Percentiles rank a stretch among this genome's conserved stretches.
Evolutionary conservation across 2,329 filamentous ascomycete species (phyloP).

Genomic region (Graphilbum fragrans): DNA sequence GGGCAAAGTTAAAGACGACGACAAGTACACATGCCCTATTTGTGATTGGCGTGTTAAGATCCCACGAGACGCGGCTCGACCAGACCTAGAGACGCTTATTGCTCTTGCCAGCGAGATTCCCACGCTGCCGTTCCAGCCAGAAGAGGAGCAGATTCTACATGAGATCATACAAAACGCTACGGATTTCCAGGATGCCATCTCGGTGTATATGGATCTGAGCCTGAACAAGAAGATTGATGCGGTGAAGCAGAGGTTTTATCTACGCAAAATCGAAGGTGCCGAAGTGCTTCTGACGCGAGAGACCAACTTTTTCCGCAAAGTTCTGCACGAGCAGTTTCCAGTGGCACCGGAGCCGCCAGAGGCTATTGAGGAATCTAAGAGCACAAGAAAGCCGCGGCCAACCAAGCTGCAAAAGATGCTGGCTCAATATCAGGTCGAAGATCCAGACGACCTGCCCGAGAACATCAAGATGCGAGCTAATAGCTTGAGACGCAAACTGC

Average conservation of each 20-base stretch:
- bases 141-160: slow-evolving; percentile 80
- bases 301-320: slow-evolving; percentile 96
- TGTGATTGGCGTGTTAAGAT: slow-evolving; percentile 97
- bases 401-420: slow-evolving; percentile 96
- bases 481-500: slow-evolving; percentile 58
- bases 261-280: slow-evolving; percentile 93
- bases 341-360: slow-evolving; percentile 80
- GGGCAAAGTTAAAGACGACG: slow-evolving; percentile 95
- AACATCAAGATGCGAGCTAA: slow-evolving; percentile 69
- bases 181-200: slow-evolving; percentile 72
- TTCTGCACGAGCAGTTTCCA: slow-evolving; percentile 88
- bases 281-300: slow-evolving; percentile 85
- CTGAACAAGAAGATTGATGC: slow-evolving; percentile 68
- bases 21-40: slow-evolving; percentile 96
- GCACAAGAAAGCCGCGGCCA: slow-evolving; percentile 86
- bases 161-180: slow-evolving; percentile 78
- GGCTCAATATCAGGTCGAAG: slow-evolving; percentile 74
- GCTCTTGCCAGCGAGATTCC: slow-evolving; percentile 75
- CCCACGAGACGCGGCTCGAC: slow-evolving; percentile 86
- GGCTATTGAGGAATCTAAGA: slow-evolving; percentile 74
- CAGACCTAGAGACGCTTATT: slow-evolving; percentile 83
- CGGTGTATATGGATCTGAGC: slow-evolving; percentile 67
- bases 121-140: slow-evolving; percentile 79
- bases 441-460: slow-evolving; percentile 81
- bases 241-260: slow-evolving; percentile 82